Percentiles rank a stretch among this genome's conserved stretches.
Conservation (phyloP, 2,329 filamentous ascomycete species). For the Fusarium anthophilum region DNA sequence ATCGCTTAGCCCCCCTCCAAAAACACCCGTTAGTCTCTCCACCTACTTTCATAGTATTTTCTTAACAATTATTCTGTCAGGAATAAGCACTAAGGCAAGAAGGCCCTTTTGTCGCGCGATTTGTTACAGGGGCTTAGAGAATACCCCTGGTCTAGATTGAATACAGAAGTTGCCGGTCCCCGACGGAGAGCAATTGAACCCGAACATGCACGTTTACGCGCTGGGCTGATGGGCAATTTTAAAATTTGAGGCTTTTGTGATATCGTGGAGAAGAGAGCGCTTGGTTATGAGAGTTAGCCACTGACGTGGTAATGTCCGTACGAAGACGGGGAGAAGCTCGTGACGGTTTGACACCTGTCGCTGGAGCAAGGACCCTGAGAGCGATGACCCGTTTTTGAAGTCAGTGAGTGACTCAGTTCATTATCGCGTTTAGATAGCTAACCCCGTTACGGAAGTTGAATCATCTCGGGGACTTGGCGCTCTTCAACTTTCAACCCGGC, state of each 20-base stretch:
- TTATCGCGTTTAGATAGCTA: conserved; percentile 2
- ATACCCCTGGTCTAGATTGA: conserved; percentile 20
- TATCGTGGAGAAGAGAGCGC: neutral
- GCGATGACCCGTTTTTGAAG: conserved; percentile 6
- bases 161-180: conserved; percentile 17
- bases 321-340: neutral
- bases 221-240: conserved; percentile 5
- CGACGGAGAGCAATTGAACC: neutral
- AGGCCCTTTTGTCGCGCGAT: conserved; percentile 27
- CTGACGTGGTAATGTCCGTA: neutral
- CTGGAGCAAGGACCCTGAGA: neutral
- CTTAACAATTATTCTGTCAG: neutral
- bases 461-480: conserved; percentile 6
- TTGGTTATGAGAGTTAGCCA: neutral
- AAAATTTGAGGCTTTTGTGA: neutral
- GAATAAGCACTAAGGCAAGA: neutral
- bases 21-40: neutral
- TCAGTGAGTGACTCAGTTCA: neutral
- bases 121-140: neutral
- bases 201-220: neutral
- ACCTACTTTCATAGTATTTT: accelerated
- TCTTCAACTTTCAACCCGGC: neutral
- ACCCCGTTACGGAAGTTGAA: conserved; percentile 3
- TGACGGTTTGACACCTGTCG: neutral
- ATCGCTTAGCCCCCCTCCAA: neutral